phyloP scores from a whole-genome alignment of 176 grass and related monocot genomes.

The Triticum timopheevii region DNA sequence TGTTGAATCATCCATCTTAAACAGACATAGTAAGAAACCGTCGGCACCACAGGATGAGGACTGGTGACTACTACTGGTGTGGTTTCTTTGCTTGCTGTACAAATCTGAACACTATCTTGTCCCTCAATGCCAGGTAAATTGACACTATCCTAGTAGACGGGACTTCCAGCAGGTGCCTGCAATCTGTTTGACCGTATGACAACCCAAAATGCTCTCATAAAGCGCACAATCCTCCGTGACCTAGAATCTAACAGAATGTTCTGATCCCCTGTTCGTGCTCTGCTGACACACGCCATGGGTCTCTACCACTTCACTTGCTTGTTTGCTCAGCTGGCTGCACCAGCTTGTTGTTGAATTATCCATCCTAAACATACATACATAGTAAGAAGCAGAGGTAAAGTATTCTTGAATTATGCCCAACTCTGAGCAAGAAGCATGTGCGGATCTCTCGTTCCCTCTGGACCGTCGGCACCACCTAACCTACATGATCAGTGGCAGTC shows the following conservation, averaged over 20 bases:
- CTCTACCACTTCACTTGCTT: neutral
- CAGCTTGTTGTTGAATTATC: neutral
- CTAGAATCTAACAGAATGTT: neutral
- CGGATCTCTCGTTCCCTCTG: neutral
- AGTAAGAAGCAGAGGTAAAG: neutral
- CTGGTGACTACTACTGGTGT: neutral
- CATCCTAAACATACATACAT: neutral
- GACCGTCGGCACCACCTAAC: neutral
- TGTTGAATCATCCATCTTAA: neutral
- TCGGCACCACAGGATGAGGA: no score
- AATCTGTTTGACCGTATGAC: neutral
- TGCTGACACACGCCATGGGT: neutral
- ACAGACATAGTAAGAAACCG: no score
- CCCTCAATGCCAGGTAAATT: neutral
- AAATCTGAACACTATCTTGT: neutral
- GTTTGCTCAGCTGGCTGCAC: neutral
- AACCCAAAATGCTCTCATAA: neutral
- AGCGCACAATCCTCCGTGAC: neutral
- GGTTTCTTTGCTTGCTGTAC: neutral
- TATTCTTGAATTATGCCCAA: neutral
- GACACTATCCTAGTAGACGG: neutral
- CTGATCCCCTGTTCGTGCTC: neutral
- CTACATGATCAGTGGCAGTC: neutral
- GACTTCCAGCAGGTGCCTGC: neutral
- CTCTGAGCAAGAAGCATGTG: neutral